phyloP scores from a whole-genome alignment of 441 rosid species.

The Rhodomyrtus psidioides region DNA sequence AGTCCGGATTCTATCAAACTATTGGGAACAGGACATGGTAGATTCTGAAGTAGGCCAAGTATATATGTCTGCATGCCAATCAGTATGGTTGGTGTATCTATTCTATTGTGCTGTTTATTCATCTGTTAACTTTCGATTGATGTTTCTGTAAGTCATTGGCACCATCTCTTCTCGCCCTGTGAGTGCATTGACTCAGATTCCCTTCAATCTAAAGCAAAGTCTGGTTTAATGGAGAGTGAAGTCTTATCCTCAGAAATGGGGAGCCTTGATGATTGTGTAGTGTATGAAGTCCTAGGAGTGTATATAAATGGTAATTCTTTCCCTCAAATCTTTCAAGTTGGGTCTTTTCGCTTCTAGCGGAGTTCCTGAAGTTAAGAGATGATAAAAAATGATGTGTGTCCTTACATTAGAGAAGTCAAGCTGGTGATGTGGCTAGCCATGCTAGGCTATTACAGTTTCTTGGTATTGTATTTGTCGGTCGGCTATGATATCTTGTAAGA shows the following conservation, averaged over 20 bases:
- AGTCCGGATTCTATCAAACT: neutral
- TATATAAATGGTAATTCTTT: neutral
- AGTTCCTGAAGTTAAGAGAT: neutral
- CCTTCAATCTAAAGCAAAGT: neutral
- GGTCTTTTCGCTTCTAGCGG: neutral
- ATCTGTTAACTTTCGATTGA: neutral
- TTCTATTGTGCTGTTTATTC: neutral
- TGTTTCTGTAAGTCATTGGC: neutral
- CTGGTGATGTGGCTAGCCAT: neutral
- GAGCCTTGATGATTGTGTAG: neutral
- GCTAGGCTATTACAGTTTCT: neutral
- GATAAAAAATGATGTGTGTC: neutral
- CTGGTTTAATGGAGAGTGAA: neutral
- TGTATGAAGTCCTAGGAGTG: neutral
- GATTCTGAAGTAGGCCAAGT: neutral
- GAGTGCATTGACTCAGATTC: neutral
- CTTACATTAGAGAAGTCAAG: neutral
- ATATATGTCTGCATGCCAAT: neutral
- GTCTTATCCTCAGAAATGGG: neutral
- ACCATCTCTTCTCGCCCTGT: neutral
- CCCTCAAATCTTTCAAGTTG: neutral
- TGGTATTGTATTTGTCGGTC: neutral
- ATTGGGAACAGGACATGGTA: neutral
- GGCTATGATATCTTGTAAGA: neutral
- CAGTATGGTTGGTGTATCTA: neutral